Evolutionary conservation across 495 filamentous ascomycete species (phyloP).

Genomic region (Aspergillus sparsus): DNA sequence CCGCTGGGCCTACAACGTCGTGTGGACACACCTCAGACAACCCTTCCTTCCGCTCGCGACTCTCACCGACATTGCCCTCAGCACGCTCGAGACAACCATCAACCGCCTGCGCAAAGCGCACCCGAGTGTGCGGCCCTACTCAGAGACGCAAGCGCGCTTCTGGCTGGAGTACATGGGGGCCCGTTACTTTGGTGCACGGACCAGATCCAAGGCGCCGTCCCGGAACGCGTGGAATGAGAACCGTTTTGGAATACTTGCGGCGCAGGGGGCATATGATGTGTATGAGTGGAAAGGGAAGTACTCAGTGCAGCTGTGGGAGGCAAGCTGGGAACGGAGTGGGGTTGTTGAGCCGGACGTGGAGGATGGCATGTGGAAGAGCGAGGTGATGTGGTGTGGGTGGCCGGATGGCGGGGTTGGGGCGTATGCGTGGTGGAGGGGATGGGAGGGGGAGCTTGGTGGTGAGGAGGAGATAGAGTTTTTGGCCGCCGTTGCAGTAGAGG

Average conservation of each 20-base stretch:
- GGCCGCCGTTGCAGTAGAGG: constrained; percentile 30
- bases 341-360: constrained; percentile 25
- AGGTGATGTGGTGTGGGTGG: constrained; percentile 26
- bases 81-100: constrained; percentile 28
- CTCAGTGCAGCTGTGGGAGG: constrained; percentile 21
- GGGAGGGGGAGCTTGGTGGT: constrained; percentile 30
- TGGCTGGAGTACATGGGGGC: constrained; percentile 25
- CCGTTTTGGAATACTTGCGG: constrained; percentile 21
- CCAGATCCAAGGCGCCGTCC: constrained; percentile 4
- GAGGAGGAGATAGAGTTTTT: constrained; percentile 31
- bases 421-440: constrained; percentile 28
- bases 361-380: constrained; percentile 22
- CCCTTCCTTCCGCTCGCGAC: constrained; percentile 21
- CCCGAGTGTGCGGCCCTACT: constrained; percentile 25
- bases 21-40: constrained; percentile 22
- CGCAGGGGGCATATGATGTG: constrained; percentile 28
- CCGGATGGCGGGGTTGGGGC: constrained; percentile 26
- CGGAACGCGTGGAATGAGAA: constrained; percentile 15
- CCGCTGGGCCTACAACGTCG: constrained; percentile 27
- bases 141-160: constrained; percentile 29
- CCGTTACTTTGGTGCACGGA: constrained; percentile 4
- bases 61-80: constrained; percentile 27
- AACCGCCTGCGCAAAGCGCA: constrained; percentile 21
- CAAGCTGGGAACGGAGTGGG: constrained; percentile 14
- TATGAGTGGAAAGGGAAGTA: constrained; percentile 25